Evolutionary conservation across 129 eudicot species (phyloP), one percentile per base, ranked within the genome.

Genomic region (Solidago caesia): DNA sequence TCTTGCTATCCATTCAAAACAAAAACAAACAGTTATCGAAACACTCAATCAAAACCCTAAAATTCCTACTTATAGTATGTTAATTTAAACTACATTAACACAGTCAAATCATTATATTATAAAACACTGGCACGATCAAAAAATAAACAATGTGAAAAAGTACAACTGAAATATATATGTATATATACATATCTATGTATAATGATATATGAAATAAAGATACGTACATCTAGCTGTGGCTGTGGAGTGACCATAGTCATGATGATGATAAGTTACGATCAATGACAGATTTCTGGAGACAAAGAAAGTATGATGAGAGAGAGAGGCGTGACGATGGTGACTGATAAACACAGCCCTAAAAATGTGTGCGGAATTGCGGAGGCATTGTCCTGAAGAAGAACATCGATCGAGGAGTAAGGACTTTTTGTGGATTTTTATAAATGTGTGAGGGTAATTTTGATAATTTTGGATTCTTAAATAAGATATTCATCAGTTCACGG

Each of bases 211-310:
- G 46, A 71, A 60, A 72, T 15, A 41, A 72, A 70, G 63, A 57
- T n/a, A 87, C 78, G n/a, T 79, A 87, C 98, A 84, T 89, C 98
- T 83, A 92, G 75, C 39, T 33, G 39, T 56, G 90, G 94, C 58
- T 88, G 98, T 41, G 87, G 90, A 75, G 98, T 84, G 88, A 89
- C 70, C 84, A 89, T 86, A 70, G 98, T 89, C 98, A 89, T 89
- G 68, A 53, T 39, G 74, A 71, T 67, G 77, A 87, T 2, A 33
- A 33, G 39, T 33, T 65, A 72, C 81, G 87, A 91, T 89, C 87
- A 80, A 81, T 79, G 73, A 68, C 68, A 3, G 77, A 75, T 42
- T 79, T 72, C 25, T 62, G 55, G 68, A 66, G 51, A 55, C 55
- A 56, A 74, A 61, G 52, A 68, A 16, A 5, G 29, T 44, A 13